Percentiles rank a stretch among this genome's conserved stretches.
Evolutionary conservation across 2,329 filamentous ascomycete species (phyloP).

Genomic region (Hypoxylon sp.): DNA sequence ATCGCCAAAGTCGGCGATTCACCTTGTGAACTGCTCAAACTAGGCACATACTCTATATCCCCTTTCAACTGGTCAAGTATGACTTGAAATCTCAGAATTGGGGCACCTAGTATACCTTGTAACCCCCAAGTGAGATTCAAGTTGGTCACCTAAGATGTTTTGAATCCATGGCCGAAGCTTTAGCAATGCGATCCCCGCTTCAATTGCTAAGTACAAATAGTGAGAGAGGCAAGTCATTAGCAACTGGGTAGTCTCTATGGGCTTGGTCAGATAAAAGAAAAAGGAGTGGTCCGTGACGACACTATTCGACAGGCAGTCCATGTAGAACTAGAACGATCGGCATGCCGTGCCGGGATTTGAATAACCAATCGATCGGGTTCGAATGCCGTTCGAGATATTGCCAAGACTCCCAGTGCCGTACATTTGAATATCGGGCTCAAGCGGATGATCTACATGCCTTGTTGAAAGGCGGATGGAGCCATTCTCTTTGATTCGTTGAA

Average conservation of each 20-base stretch:
- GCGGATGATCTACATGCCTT: not conserved
- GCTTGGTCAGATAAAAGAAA: not conserved
- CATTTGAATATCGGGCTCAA: not conserved
- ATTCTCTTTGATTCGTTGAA: not conserved
- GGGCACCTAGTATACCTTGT: not conserved
- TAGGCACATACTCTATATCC: not conserved
- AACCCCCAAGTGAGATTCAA: not conserved
- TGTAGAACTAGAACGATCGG: not conserved
- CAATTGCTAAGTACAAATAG: not conserved
- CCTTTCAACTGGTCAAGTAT: not conserved
- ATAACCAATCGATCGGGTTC: conserved; percentile 2
- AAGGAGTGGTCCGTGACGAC: not conserved
- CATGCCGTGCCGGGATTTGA: not conserved
- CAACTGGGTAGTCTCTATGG: not conserved
- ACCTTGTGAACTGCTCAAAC: not conserved
- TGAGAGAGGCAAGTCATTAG: not conserved
- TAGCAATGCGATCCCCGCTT: not conserved
- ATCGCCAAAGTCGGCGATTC: not conserved
- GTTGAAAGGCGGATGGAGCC: not conserved
- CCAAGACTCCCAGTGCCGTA: conserved; percentile 1
- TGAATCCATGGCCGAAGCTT: not conserved
- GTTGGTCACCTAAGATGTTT: not conserved
- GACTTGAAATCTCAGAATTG: not conserved
- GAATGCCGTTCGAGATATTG: not conserved
- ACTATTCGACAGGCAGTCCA: not conserved